These are phyloP conservation scores for Symmetrospora coprosmae DNA, from an alignment of 768 basidiomycete genomes.

Conservation along the genomic window DNA sequence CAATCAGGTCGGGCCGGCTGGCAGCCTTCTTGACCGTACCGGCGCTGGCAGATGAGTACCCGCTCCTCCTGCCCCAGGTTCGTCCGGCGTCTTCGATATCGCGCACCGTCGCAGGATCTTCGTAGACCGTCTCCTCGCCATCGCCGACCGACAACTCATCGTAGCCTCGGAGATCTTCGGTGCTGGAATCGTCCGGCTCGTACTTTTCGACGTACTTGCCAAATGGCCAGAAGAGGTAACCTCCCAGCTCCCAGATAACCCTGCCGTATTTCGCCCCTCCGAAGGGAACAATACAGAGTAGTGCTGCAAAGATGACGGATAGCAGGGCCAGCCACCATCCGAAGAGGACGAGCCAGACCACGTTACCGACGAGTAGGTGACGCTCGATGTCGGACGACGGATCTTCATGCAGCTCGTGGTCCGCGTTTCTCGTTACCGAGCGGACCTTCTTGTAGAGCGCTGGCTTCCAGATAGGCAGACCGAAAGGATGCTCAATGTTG, in stretches of 20 bases:
- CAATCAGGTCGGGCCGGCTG: too few relatives aligned
- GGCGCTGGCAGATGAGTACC: not conserved
- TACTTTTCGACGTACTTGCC: constrained; percentile 91
- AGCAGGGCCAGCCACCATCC: constrained; percentile 81
- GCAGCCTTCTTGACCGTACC: not conserved
- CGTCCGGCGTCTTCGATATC: not conserved
- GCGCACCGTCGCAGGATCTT: constrained; percentile 34
- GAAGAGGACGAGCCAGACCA: constrained; percentile 77
- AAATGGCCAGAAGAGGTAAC: constrained; percentile 97
- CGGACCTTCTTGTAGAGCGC: constrained; percentile 95
- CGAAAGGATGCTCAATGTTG: constrained; percentile 97
- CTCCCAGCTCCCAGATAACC: constrained; percentile 80
- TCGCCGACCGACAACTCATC: constrained; percentile 31
- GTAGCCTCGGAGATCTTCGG: constrained; percentile 36
- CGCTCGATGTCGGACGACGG: constrained; percentile 87
- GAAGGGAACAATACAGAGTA: constrained; percentile 59
- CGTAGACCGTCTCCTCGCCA: constrained; percentile 39
- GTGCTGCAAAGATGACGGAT: constrained; percentile 52
- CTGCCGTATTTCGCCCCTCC: constrained; percentile 72
- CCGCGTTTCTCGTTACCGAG: constrained; percentile 88
- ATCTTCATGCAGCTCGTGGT: constrained; percentile 77
- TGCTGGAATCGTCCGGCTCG: constrained; percentile 34
- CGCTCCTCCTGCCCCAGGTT: not conserved
- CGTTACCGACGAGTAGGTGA: constrained; percentile 82
- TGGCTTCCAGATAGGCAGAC: constrained; percentile 98